Conservation (phyloP, 495 filamentous ascomycete genomes). For the Xylaria nigripes region DNA sequence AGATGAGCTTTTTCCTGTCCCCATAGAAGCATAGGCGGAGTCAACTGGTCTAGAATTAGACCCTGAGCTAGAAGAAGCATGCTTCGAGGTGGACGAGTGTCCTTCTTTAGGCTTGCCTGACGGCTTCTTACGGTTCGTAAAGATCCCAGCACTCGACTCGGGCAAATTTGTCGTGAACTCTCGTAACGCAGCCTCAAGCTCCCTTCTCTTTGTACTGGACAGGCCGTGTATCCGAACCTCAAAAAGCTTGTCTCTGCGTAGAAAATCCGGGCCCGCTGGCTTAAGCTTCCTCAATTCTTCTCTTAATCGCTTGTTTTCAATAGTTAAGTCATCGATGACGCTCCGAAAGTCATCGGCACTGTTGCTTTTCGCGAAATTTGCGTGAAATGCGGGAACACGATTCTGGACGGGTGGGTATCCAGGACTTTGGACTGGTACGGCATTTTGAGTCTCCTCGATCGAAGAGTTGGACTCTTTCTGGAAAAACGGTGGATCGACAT, state of each 20-base stretch:
- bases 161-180: slow-evolving; percentile 55
- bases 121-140: slow-evolving; percentile 24
- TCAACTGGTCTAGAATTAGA: slow-evolving; percentile 52
- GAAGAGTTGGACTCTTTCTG: slow-evolving; percentile 39
- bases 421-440: slow-evolving; percentile 11
- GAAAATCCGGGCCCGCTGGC: slow-evolving; percentile 49
- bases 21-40: slow-evolving; percentile 69
- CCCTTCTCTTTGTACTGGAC: slow-evolving; percentile 55
- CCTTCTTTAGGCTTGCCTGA: slow-evolving; percentile 26
- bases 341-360: slow-evolving; percentile 53
- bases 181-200: slow-evolving; percentile 62
- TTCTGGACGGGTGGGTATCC: slow-evolving; percentile 16
- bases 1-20: slow-evolving; percentile 41
- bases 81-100: slow-evolving; percentile 34
- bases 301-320: slow-evolving; percentile 64
- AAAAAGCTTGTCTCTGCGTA: slow-evolving; percentile 61
- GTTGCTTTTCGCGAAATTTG: slow-evolving; percentile 36
- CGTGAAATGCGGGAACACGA: slow-evolving; percentile 15
- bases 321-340: slow-evolving; percentile 64
- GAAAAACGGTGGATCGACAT: slow-evolving; percentile 50
- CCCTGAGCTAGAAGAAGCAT: slow-evolving; percentile 41
- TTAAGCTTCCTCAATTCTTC: slow-evolving; percentile 60
- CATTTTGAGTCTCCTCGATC: slow-evolving; percentile 25
- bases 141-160: slow-evolving; percentile 30
- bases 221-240: slow-evolving; percentile 68